Percentiles rank a stretch among this genome's conserved stretches.
Evolutionary conservation across 2,329 filamentous ascomycete species (phyloP).

Genomic region (Chalaropsis ovoidea): DNA sequence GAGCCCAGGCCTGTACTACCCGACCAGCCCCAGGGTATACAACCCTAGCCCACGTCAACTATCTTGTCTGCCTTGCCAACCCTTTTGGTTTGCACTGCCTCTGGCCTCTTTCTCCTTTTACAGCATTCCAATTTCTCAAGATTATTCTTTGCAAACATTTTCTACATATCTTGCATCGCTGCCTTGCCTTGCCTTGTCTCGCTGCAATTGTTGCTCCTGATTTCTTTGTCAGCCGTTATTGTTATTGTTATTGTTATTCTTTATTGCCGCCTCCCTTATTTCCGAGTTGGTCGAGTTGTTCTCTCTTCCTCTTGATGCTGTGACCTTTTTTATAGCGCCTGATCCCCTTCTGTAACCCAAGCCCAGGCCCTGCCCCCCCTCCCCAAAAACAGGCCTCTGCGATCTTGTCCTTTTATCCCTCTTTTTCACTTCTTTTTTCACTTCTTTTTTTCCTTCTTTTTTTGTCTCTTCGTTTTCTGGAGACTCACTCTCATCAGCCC

Average conservation of each 20-base stretch:
- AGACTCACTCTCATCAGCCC: neutral
- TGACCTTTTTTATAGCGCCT: constrained; percentile 9
- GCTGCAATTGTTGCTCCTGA: neutral
- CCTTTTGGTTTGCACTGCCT: constrained; percentile 11
- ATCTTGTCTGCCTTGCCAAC: constrained; percentile 11
- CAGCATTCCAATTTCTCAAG: neutral
- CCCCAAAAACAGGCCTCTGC: neutral
- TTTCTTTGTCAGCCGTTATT: neutral
- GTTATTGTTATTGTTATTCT: neutral
- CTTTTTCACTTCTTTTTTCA: neutral
- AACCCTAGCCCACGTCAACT: neutral
- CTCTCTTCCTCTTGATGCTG: neutral
- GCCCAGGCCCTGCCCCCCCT: neutral
- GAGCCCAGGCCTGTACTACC: neutral
- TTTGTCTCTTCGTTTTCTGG: neutral
- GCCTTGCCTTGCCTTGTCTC: neutral
- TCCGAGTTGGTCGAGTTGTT: neutral
- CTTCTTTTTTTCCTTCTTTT: neutral
- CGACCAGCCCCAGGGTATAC: neutral
- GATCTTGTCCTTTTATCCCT: neutral
- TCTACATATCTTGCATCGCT: neutral
- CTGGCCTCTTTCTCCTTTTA: neutral
- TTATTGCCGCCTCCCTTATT: constrained; percentile 8
- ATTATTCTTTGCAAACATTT: neutral
- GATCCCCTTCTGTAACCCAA: constrained; percentile 11